Conservation (phyloP, 208 protist genomes). For the Endotrypanum monterogeii region DNA sequence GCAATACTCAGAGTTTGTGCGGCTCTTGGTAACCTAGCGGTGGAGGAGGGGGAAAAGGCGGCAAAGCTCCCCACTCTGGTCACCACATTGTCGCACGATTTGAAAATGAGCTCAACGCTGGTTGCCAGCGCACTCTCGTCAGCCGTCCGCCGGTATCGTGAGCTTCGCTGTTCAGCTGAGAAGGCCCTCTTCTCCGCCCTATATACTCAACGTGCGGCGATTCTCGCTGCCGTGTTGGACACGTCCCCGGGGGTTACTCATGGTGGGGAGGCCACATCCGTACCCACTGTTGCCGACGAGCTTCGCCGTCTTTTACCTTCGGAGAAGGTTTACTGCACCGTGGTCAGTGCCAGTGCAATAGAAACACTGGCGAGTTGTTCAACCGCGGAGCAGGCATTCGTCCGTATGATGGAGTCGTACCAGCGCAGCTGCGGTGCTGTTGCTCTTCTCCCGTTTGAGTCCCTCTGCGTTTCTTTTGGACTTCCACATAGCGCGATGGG, state of each 20-base stretch:
- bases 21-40: conserved; percentile 16
- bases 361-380: conserved; percentile 37
- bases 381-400: conserved; percentile 53
- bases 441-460: conserved; percentile 57
- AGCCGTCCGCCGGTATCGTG: conserved; percentile 22
- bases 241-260: neutral
- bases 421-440: conserved; percentile 52
- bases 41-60: conserved; percentile 16
- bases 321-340: conserved; percentile 58
- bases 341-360: conserved; percentile 50
- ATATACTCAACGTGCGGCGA: neutral
- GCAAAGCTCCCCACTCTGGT: conserved; percentile 15
- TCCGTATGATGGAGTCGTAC: conserved; percentile 83
- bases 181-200: conserved; percentile 1
- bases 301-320: conserved; percentile 24
- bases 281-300: conserved; percentile 12
- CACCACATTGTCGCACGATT: conserved; percentile 16
- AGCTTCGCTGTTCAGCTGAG: neutral
- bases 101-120: neutral
- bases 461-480: conserved; percentile 23
- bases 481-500: conserved; percentile 15
- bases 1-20: conserved; percentile 12
- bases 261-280: neutral
- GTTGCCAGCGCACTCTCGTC: conserved; percentile 11
- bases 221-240: neutral